A percentile compares a stretch with the other conserved stretches of the same genome.
Conservation (phyloP, 2,329 filamentous ascomycete genomes). For the Pseudocercospora fuligena region DNA sequence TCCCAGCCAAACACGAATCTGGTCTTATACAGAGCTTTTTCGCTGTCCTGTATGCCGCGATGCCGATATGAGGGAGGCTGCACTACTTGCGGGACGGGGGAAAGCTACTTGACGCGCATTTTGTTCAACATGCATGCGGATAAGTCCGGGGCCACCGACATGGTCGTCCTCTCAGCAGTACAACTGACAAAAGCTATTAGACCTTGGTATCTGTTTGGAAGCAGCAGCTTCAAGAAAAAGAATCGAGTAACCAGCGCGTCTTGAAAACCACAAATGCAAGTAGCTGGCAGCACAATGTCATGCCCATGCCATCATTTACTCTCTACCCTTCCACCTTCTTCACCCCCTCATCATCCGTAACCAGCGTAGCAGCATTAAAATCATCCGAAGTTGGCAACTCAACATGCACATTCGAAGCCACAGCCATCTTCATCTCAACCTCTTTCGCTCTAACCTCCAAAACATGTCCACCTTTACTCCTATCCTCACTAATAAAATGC, state of each 20-base stretch:
- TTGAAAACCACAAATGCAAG: background rate
- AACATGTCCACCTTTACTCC: conserved; percentile 48
- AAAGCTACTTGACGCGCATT: background rate
- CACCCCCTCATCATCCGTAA: conserved; percentile 43
- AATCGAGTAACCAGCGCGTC: background rate
- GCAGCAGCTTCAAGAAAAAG: background rate
- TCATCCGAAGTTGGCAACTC: conserved; percentile 47
- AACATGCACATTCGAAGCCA: conserved; percentile 45
- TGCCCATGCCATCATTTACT: background rate
- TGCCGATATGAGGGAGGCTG: conserved; percentile 27
- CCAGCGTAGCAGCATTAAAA: conserved; percentile 44
- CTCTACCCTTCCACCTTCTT: conserved; percentile 44
- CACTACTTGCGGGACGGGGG: conserved; percentile 32
- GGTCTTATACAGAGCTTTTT: conserved; percentile 23
- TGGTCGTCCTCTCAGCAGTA: background rate
- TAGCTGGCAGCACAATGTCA: background rate
- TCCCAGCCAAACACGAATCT: conserved; percentile 11
- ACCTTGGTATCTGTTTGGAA: too few relatives aligned
- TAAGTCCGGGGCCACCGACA: background rate
- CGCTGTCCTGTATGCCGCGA: conserved; percentile 22
- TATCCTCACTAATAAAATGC: conserved; percentile 47
- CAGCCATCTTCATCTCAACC: conserved; percentile 45
- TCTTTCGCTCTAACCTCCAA: conserved; percentile 43
- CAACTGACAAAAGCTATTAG: background rate
- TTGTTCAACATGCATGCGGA: background rate